Evolutionary conservation across 2,329 filamentous ascomycete species (phyloP).

Genomic region (Fusarium sacchari): DNA sequence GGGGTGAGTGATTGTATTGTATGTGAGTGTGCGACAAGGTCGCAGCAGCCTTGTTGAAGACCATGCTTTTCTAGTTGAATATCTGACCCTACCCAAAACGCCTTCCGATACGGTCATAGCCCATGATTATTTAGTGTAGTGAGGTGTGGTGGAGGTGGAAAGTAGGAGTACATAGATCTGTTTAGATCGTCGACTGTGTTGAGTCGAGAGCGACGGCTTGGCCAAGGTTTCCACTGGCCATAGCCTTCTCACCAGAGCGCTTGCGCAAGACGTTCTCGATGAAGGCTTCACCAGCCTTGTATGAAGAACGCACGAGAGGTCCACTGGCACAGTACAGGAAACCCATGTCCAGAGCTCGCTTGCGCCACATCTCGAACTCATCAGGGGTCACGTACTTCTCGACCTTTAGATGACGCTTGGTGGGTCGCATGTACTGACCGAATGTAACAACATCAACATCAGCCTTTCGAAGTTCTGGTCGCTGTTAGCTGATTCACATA

Average conservation of each 20-base stretch:
- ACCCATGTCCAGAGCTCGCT: slow-evolving; percentile 90
- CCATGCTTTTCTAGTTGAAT: slow-evolving; percentile 45
- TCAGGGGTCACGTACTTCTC: slow-evolving; percentile 94
- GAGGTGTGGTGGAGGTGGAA: slow-evolving; percentile 22
- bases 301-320: slow-evolving; percentile 90
- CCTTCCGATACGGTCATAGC: slow-evolving; percentile 40
- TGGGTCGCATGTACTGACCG: slow-evolving; percentile 99
- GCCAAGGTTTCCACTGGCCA: slow-evolving; percentile 49
- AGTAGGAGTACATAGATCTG: slow-evolving; percentile 2
- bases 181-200: slow-evolving; percentile 37
- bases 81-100: slow-evolving; percentile 39
- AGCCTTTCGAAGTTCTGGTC: slow-evolving; percentile 76
- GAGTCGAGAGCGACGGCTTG: slow-evolving; percentile 54
- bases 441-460: slow-evolving; percentile 97
- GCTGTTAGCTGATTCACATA: slow-evolving; percentile 19
- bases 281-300: slow-evolving; percentile 98
- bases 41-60: slow-evolving; percentile 44
- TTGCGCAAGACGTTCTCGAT: slow-evolving; percentile 98
- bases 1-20: slow-evolving; percentile 22
- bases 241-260: slow-evolving; percentile 63
- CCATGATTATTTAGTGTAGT: slow-evolving; percentile 40
- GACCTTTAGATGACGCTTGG: slow-evolving; percentile 96
- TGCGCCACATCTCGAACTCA: slow-evolving; percentile 90
- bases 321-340: slow-evolving; percentile 97
- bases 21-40: slow-evolving; percentile 20